These are phyloP conservation scores for Excoecaria agallocha DNA, from an alignment of 345 rosid genomes.

Conservation along the genomic window DNA sequence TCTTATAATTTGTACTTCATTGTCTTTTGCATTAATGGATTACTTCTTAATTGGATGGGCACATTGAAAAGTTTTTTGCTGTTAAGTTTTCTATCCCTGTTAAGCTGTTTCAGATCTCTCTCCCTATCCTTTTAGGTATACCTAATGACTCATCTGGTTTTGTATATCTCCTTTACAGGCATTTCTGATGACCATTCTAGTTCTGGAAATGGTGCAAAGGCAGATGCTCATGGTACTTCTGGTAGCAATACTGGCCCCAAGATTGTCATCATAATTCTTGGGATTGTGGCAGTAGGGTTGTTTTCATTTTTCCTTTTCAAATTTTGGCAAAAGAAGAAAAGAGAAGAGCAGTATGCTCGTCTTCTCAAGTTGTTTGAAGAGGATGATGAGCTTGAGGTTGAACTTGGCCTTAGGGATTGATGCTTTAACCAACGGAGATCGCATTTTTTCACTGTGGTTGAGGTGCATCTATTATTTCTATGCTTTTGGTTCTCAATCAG, in stretches of 20 bases:
- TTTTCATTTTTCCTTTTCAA: conserved; percentile 69
- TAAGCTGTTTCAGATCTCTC: conserved; percentile 21
- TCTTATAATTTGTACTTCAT: neutral
- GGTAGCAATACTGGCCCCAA: conserved; percentile 42
- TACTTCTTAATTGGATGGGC: neutral
- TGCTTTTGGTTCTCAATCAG: conserved; percentile 2
- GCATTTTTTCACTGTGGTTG: conserved; percentile 15
- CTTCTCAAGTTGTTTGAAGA: conserved; percentile 94
- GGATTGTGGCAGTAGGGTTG: conserved; percentile 46
- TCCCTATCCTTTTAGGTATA: conserved; percentile 4
- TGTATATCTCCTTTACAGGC: conserved; percentile 37
- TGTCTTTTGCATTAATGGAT: neutral
- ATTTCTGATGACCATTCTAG: conserved; percentile 45
- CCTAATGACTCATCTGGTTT: neutral
- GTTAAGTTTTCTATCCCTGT: neutral
- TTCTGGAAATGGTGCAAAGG: conserved; percentile 36
- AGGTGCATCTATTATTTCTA: conserved; percentile 25
- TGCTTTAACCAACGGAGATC: conserved; percentile 7
- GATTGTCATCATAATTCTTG: conserved; percentile 50
- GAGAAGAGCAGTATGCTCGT: conserved; percentile 94
- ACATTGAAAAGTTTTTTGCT: neutral
- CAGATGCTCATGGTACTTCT: conserved; percentile 44
- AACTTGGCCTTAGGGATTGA: conserved; percentile 88
- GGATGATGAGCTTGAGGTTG: conserved; percentile 97
- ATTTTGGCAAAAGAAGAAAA: conserved; percentile 94